Evolutionary conservation across 768 basidiomycete species (phyloP), one percentile per base, ranked within the genome.

Genomic region (Leccinum barrowsii): DNA sequence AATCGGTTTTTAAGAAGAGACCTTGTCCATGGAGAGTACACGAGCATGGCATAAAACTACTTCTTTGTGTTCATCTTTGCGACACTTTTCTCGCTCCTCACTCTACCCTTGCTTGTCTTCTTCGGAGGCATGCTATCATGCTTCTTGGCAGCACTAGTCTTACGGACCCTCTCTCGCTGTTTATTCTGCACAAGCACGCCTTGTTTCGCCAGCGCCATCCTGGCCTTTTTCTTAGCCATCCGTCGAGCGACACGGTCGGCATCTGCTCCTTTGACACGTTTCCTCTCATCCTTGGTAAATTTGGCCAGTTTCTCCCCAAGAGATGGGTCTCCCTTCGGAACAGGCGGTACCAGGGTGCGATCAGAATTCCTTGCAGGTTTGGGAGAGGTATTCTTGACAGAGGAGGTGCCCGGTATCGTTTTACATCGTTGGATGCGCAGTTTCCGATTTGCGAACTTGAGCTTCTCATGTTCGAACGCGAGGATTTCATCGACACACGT

Each of bases 361-460:
- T 53, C 48, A 54, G 58, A 56, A 55, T 50, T 47, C 5, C 22
- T 52, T 13, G 28, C 24, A 8, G 34, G 12, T 54, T 70, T 61
- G 7, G 59, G 34, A 2, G 47, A 34, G 2, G 60, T 22, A 10
- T 21, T 54, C n/a, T 63, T 59, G 21, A 68, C 63, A n/a, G 72
- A 59, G 1, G 69, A 26, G 3, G 57, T 37, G n/a, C 82, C 77
- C 19, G 82, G 76, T 22, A 84, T 52, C n/a, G 84, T 85, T 71
- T 93, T 96, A 77, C 94, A 98, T 37, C 90, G 84, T 68, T 98
- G 90, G 3, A 98, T 85, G 21, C 96, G 88, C 3, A 98, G 79
- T 66, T 88, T 93, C 63, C 94, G 91, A 72, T 96, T 97, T 17
- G 92, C 92, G 68, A 98, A 93, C 70, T 90, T 93, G 70, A 98